These are phyloP conservation scores for Saturnispora diversa DNA, from an alignment of 805 yeast genomes.

Conservation along the genomic window DNA sequence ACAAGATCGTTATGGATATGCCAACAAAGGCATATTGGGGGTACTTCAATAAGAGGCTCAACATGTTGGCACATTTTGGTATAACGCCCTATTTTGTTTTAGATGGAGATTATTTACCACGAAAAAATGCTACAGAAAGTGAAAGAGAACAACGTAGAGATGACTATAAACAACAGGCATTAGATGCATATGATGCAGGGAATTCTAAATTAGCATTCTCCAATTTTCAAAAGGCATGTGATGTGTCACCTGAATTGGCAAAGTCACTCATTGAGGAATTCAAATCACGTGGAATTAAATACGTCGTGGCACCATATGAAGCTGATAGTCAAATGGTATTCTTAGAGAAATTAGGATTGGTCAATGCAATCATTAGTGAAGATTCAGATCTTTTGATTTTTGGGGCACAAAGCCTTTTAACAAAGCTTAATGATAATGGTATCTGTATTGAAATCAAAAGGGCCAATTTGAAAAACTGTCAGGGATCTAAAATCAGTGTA, in stretches of 20 bases:
- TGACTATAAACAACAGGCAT: slow-evolving; percentile 51
- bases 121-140: slow-evolving; percentile 64
- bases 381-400: slow-evolving; percentile 89
- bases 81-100: slow-evolving; percentile 83
- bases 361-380: slow-evolving; percentile 84
- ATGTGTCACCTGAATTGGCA: slow-evolving; percentile 87
- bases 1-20: slow-evolving; percentile 61
- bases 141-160: slow-evolving; percentile 53
- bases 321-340: slow-evolving; percentile 97
- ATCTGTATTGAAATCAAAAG: slow-evolving; percentile 63
- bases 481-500: slow-evolving; percentile 35
- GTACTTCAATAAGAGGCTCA: slow-evolving; percentile 58
- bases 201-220: slow-evolving; percentile 55
- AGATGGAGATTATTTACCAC: slow-evolving; percentile 83
- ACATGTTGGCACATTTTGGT: slow-evolving; percentile 57
- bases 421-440: slow-evolving; percentile 69
- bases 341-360: slow-evolving; percentile 63
- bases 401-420: slow-evolving; percentile 69
- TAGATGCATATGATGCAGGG: slow-evolving; percentile 43
- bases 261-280: slow-evolving; percentile 71
- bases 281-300: slow-evolving; percentile 47
- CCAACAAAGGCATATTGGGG: slow-evolving; percentile 69
- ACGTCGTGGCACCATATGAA: slow-evolving; percentile 94
- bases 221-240: slow-evolving; percentile 70
- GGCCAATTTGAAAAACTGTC: slow-evolving; percentile 37